Base-by-base conservation (phyloP, 2,329 filamentous ascomycete species). In the Pseudogymnoascus sp. region DNA sequence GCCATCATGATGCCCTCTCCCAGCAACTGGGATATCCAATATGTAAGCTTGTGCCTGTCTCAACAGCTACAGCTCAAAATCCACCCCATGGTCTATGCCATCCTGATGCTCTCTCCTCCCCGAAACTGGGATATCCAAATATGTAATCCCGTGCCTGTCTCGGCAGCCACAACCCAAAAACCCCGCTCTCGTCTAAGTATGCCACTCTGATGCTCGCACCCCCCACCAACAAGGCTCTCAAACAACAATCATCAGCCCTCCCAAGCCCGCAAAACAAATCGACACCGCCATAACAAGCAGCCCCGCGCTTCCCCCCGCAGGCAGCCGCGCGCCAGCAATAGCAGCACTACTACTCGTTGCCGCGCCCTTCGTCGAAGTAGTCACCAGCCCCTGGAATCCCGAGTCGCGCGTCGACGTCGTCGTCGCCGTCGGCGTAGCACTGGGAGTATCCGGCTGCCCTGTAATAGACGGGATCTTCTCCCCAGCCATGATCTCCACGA, bases 401-500 rank as follows among this genome's bases (percentile, higher is more conserved):
- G 49, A 9, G n/a, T 19, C 28, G 5, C 28, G n/a, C 2, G 9
- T 55, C 28, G 49, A 4, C 30, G 30, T 11, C 2, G 2, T 25
- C 2, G 4, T 19, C 4, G 4, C 5, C 8, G 12, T 19, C 19
- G 19, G 19, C 19, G 19, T 19, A 19, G 19, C 19, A 19, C 19
- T 19, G 19, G 19, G n/a, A 3, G 19, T 55, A 55, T 55, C 49
- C 16, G 49, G 49, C 49, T 33, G 28, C 11, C 58, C 58, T 22
- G n/a, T 16, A 5, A 41, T 6, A 4, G 33, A 36, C 33, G 12
- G 7, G 8, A 60, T 41, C 25, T 25, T n/a, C 59, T 28, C 19
- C 8, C 60, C 36, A 36, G 62, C 28, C 16, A 39, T 70, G 64
- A 85, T 76, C 68, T 80, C 78, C 39, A 82, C 69, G 19, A 84